These are phyloP conservation scores for Ustilago bromivora DNA, from an alignment of 1,284 basidiomycete genomes.

Conservation along the genomic window DNA sequence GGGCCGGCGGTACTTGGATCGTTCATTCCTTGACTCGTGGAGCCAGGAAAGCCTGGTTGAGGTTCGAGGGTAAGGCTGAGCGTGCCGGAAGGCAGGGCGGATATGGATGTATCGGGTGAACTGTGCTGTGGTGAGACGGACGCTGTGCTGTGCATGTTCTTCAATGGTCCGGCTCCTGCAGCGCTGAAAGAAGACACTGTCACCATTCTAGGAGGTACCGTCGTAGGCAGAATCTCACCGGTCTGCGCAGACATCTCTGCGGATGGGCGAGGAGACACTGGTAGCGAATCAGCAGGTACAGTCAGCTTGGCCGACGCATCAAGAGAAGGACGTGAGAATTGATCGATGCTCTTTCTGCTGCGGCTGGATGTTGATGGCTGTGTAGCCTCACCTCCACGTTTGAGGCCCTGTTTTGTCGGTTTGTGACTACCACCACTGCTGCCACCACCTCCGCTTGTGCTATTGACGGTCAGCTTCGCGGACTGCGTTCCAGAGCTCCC, in stretches of 20 bases:
- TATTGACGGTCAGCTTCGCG: not conserved
- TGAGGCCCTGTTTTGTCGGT: constrained; percentile 7
- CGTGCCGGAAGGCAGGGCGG: constrained; percentile 9
- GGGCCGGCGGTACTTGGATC: no score
- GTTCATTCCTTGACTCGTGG: no score
- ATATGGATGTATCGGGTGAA: not conserved
- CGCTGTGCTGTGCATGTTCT: not conserved
- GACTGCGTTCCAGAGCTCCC: constrained; percentile 20
- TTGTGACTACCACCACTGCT: not conserved
- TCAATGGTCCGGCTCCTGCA: not conserved
- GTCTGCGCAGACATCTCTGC: not conserved
- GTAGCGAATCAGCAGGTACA: not conserved
- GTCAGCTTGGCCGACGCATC: not conserved
- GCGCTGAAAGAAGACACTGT: not conserved
- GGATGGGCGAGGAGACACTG: constrained; percentile 18
- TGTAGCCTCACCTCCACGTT: not conserved
- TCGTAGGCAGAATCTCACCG: not conserved
- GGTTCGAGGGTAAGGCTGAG: constrained; percentile 13
- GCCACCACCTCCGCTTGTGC: not conserved
- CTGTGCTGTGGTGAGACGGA: not conserved
- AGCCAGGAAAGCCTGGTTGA: constrained; percentile 5
- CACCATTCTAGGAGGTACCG: not conserved
- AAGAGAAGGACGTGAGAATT: not conserved
- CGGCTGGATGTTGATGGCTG: not conserved
- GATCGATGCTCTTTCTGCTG: constrained; percentile 10